These are phyloP conservation scores for Aphanocladium album DNA, from an alignment of 2,329 filamentous ascomycete species.

Conservation along the genomic window DNA sequence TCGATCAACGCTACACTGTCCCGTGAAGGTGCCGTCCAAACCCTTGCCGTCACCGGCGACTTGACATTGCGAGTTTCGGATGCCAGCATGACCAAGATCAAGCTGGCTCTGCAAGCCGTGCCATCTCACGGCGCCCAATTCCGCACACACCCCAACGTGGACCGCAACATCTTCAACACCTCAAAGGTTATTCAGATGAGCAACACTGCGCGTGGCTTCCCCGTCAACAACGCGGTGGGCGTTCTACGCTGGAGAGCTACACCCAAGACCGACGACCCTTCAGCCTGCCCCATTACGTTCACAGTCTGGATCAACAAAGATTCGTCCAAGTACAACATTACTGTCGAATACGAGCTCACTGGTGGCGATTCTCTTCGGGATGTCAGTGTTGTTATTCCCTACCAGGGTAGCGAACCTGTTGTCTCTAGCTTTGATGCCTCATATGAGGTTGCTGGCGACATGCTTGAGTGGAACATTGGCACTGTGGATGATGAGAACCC, in stretches of 20 bases:
- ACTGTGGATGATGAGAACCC: conserved; percentile 76
- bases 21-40: conserved; percentile 80
- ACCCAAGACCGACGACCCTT: conserved; percentile 73
- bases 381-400: conserved; percentile 84
- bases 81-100: conserved; percentile 83
- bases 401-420: conserved; percentile 74
- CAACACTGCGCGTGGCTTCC: conserved; percentile 83
- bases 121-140: conserved; percentile 83
- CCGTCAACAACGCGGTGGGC: conserved; percentile 86
- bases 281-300: conserved; percentile 86
- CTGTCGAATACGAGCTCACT: conserved; percentile 91
- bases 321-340: conserved; percentile 78
- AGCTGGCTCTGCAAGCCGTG: conserved; percentile 71
- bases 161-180: conserved; percentile 79
- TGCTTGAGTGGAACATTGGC: conserved; percentile 90
- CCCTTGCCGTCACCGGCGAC: conserved; percentile 85
- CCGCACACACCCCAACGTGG: conserved; percentile 93
- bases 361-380: conserved; percentile 74
- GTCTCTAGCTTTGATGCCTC: conserved; percentile 91
- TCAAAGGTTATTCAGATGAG: conserved; percentile 84
- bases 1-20: conserved; percentile 85
- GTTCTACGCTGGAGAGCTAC: conserved; percentile 89
- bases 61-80: conserved; percentile 88
- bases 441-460: conserved; percentile 90
- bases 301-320: conserved; percentile 97